Evolutionary conservation across 495 filamentous ascomycete genomes (phyloP).

Genomic region (Lepidopterella palustris): DNA sequence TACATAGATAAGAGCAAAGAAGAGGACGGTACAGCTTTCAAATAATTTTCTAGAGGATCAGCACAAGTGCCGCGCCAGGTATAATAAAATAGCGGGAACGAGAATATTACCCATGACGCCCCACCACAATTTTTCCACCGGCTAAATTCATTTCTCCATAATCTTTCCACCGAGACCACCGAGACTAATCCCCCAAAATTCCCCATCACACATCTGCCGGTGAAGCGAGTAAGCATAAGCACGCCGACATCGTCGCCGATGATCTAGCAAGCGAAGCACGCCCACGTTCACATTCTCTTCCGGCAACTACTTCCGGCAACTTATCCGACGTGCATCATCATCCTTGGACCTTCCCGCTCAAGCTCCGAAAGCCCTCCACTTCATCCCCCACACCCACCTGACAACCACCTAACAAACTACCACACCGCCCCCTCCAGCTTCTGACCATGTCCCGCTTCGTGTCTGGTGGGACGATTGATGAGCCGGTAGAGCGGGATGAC

Average conservation of each 20-base stretch:
- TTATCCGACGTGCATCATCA: background rate
- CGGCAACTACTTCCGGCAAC: background rate
- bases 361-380: background rate
- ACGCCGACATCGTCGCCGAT: no score
- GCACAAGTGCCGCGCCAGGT: no score
- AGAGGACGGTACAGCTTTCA: background rate
- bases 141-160: conserved; percentile 7
- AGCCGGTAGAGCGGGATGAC: conserved; percentile 49
- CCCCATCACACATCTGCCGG: no score
- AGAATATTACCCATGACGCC: no score
- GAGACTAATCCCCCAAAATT: background rate
- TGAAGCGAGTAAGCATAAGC: no score
- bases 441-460: conserved; percentile 71
- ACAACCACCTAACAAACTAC: conserved; percentile 43
- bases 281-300: no score
- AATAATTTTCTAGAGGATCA: conserved; percentile 5
- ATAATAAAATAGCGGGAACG: no score
- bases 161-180: conserved; percentile 7
- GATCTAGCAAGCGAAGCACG: no score
- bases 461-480: conserved; percentile 69
- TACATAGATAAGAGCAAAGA: background rate
- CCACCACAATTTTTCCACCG: conserved; percentile 14
- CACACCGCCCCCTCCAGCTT: background rate
- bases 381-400: background rate
- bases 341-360: background rate